phyloP scores from a whole-genome alignment of 208 protist species.

The Wallacemonas sp. region DNA sequence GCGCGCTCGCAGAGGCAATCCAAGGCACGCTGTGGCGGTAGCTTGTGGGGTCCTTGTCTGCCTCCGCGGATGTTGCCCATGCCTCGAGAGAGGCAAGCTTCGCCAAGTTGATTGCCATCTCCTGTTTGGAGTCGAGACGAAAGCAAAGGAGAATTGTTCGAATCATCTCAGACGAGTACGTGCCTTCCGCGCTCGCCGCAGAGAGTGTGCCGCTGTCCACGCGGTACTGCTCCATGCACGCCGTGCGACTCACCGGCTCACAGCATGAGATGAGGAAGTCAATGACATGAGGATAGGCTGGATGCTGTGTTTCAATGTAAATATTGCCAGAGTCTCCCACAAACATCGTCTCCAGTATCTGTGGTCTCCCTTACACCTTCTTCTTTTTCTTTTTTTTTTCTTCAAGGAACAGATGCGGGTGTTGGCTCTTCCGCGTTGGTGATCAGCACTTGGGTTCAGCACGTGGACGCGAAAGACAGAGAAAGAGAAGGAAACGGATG shows the following conservation, averaged over 20 bases:
- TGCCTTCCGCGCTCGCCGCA: slow-evolving; percentile 82
- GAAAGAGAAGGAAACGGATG: slow-evolving; percentile 1
- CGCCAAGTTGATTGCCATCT: slow-evolving; percentile 65
- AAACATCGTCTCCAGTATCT: slow-evolving; percentile 58
- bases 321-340: slow-evolving; percentile 65
- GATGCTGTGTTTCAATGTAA: slow-evolving; percentile 72
- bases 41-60: slow-evolving; percentile 16
- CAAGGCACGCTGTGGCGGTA: slow-evolving; percentile 16
- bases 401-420: too few relatives aligned
- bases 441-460: too few relatives aligned
- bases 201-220: slow-evolving; percentile 79
- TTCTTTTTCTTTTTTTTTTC: background rate
- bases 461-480: too few relatives aligned
- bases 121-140: slow-evolving; percentile 46
- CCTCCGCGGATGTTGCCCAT: slow-evolving; percentile 26
- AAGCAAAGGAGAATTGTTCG: slow-evolving; percentile 76
- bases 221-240: slow-evolving; percentile 80
- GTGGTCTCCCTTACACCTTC: background rate
- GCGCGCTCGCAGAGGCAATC: background rate
- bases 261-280: slow-evolving; percentile 90
- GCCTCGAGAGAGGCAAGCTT: slow-evolving; percentile 40
- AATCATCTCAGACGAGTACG: slow-evolving; percentile 85
- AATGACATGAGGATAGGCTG: slow-evolving; percentile 64
- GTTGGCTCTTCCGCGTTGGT: too few relatives aligned
- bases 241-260: slow-evolving; percentile 86